Evolutionary conservation across 1,284 basidiomycete species (phyloP).

Genomic region (Porogramme epimiltina): DNA sequence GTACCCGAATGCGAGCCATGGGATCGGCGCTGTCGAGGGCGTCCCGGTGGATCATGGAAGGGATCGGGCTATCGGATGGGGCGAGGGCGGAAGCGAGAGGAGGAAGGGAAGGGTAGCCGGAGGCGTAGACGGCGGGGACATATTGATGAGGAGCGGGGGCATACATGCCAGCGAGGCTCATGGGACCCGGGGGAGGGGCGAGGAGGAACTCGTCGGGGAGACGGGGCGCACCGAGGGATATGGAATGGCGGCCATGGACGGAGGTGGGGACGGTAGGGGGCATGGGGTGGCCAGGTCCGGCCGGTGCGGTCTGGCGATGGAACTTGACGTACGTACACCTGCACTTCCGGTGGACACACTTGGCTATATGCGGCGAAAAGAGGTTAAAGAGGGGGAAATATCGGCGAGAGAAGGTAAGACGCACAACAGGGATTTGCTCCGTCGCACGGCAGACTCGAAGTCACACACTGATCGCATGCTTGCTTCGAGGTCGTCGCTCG

Average conservation of each 20-base stretch:
- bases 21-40: constrained; percentile 38
- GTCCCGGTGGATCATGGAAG: constrained; percentile 12
- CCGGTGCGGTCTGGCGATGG: constrained; percentile 77
- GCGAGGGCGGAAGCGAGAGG: constrained; percentile 17
- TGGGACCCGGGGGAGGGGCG: constrained; percentile 18
- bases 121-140: constrained; percentile 15
- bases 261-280: constrained; percentile 26
- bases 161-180: constrained; percentile 26
- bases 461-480: constrained; percentile 86
- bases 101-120: constrained; percentile 20
- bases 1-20: constrained; percentile 49
- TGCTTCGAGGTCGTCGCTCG: constrained; percentile 78
- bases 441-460: constrained; percentile 79
- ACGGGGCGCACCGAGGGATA: constrained; percentile 29
- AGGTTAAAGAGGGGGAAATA: constrained; percentile 5
- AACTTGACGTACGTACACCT: constrained; percentile 86
- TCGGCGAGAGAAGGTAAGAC: constrained; percentile 35
- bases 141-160: constrained; percentile 20
- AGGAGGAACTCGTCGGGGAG: constrained; percentile 35
- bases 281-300: constrained; percentile 62
- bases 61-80: constrained; percentile 9
- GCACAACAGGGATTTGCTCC: constrained; percentile 78
- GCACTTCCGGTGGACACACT: constrained; percentile 75
- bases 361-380: constrained; percentile 52
- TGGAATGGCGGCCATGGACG: constrained; percentile 20